Base-by-base conservation (phyloP, 495 filamentous ascomycete species). In the Penicillium maclennaniae region DNA sequence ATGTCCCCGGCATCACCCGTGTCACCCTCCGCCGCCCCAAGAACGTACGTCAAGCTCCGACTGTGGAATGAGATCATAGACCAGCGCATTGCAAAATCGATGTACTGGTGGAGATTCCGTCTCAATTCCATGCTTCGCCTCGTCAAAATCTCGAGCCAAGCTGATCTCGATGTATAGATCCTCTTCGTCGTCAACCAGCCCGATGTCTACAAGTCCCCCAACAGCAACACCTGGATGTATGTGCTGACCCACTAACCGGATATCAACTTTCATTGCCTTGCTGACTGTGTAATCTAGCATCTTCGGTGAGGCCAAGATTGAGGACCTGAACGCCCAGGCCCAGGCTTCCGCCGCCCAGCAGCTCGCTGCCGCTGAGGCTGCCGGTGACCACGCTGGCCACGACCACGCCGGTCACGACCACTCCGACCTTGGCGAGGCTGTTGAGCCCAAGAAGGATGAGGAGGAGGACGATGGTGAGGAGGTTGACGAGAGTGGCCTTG, bases 301-400 rank as follows among this genome's bases (percentile, higher is more conserved):
- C 78, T 99, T 99, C 75, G 93, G 93, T 71, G 93, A 99, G 80
- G 95, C 95, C 70, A 99, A 99, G 87, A 99, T 95, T 66, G 95
- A 99, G 81, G 95, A 99, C 77, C 79, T 97, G 63, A 97, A 96
- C 85, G 91, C 92, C 66, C 89, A 91, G 68, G 92, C 93, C 63
- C 92, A 96, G 80, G 88, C 91, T 67, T 87, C 86, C 63, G 92
- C 91, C 60, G 92, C 91, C 58, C 89, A 95, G 74, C 88, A 92
- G 77, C 85, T 96, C 50, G 87, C 91, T 60, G 82, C 80, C 71
- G 84, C 85, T 47, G 70, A 87, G 67, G 89, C 90, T 58, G 90
- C 89, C 51, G 90, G 87, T 70, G 85, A 90, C 51, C 82, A 82
- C 75, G 85, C 85, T 47, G 84, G 84, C 60, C 85, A 87, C 67